phyloP scores from a whole-genome alignment of 2,329 filamentous ascomycete species.

The Colletotrichum sublineola region DNA sequence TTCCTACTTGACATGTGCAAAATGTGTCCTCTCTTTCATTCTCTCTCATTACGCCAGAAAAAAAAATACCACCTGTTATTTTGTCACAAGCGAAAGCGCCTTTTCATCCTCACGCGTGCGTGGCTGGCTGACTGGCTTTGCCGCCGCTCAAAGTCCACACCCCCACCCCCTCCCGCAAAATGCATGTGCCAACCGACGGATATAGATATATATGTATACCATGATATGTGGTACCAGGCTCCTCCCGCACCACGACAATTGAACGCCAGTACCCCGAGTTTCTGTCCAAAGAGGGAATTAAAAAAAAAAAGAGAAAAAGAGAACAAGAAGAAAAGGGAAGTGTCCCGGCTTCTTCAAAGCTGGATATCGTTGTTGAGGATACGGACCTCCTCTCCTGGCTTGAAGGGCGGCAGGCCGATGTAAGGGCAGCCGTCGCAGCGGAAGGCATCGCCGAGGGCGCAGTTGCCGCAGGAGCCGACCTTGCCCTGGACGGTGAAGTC shows the following conservation, averaged over 20 bases:
- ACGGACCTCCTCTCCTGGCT: constrained; percentile 93
- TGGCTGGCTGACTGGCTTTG: neutral
- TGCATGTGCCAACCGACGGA: constrained; percentile 14
- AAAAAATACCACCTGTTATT: neutral
- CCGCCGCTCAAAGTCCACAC: neutral
- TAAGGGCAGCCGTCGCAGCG: constrained; percentile 82
- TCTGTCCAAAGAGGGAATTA: neutral
- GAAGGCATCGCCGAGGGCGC: constrained; percentile 92
- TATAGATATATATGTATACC: neutral
- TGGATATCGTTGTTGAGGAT: constrained; percentile 89
- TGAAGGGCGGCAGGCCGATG: constrained; percentile 94
- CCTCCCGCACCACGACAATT: constrained; percentile 2
- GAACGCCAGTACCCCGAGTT: constrained; percentile 5
- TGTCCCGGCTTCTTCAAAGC: constrained; percentile 63
- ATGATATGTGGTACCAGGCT: neutral
- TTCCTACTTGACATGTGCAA: neutral
- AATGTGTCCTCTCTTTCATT: neutral
- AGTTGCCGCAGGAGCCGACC: constrained; percentile 94
- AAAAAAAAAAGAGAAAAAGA: neutral
- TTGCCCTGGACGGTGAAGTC: constrained; percentile 99
- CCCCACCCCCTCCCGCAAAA: neutral
- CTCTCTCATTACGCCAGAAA: constrained; percentile 11
- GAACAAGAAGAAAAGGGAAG: neutral
- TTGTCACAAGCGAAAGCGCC: constrained; percentile 11
- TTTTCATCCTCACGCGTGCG: neutral